phyloP scores from a whole-genome alignment of 1,284 basidiomycete species.

The Athelia sp. region DNA sequence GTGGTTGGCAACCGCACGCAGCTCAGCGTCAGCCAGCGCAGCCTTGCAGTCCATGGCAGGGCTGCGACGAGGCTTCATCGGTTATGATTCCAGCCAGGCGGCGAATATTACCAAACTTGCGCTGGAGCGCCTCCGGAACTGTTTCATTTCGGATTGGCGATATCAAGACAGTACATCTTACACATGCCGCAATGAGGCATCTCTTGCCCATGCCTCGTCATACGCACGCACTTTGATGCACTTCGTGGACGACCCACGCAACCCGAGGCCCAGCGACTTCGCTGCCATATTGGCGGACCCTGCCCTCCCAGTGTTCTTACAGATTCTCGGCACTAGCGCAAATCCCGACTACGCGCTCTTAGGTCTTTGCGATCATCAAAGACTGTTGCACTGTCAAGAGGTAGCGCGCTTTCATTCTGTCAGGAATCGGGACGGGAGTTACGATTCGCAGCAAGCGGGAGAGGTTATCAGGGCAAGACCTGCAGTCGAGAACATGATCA shows the following conservation, averaged over 20 bases:
- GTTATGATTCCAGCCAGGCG: not conserved
- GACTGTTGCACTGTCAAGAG: not conserved
- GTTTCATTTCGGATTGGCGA: not conserved
- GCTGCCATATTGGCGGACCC: not conserved
- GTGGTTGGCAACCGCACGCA: not conserved
- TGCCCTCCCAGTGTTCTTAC: not conserved
- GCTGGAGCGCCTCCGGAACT: not conserved
- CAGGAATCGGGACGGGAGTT: not conserved
- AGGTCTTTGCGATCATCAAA: conserved; percentile 1
- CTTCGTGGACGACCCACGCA: not conserved
- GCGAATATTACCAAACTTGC: not conserved
- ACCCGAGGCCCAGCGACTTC: not conserved
- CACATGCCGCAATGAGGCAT: not conserved
- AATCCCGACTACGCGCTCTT: not conserved
- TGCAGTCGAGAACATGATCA: not conserved
- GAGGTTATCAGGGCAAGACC: not conserved
- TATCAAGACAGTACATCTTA: not conserved
- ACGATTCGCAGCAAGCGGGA: not conserved
- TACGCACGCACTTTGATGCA: not conserved
- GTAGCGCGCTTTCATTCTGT: not conserved
- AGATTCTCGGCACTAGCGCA: not conserved
- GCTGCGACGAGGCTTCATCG: not conserved
- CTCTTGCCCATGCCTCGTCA: not conserved
- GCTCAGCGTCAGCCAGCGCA: not conserved
- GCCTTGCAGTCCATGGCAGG: not conserved